These are phyloP conservation scores for Leccinum fibrillosum DNA, from an alignment of 768 basidiomycete genomes.

Conservation along the genomic window DNA sequence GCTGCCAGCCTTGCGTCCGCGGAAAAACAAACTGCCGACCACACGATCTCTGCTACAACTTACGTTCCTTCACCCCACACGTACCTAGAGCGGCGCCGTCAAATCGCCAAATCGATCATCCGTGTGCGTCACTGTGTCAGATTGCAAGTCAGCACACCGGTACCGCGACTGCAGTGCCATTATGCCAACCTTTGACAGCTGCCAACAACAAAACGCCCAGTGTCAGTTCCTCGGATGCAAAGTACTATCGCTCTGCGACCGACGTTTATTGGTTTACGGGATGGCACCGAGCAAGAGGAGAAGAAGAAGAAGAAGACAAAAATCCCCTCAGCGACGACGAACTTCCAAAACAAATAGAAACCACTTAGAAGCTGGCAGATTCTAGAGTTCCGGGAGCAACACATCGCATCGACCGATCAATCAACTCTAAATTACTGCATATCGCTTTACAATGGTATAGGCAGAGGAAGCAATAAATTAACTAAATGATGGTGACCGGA, in stretches of 20 bases:
- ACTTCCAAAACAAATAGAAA: background rate
- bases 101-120: background rate
- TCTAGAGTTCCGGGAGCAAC: too few relatives aligned
- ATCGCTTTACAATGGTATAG: background rate
- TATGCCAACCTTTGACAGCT: background rate
- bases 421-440: background rate
- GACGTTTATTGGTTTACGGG: background rate
- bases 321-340: background rate
- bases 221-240: background rate
- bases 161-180: background rate
- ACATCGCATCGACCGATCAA: background rate
- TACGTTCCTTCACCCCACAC: background rate
- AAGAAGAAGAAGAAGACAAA: background rate
- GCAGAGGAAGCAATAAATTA: background rate
- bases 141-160: background rate
- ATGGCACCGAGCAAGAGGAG: background rate
- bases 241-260: background rate
- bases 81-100: background rate
- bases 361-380: background rate
- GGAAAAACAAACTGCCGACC: background rate
- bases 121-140: background rate
- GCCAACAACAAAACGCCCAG: background rate
- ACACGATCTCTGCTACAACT: background rate
- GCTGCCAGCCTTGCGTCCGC: background rate
- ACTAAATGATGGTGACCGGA: background rate